phyloP scores from a whole-genome alignment of 257 asterid species.

The Ajuga chamaepitys region DNA sequence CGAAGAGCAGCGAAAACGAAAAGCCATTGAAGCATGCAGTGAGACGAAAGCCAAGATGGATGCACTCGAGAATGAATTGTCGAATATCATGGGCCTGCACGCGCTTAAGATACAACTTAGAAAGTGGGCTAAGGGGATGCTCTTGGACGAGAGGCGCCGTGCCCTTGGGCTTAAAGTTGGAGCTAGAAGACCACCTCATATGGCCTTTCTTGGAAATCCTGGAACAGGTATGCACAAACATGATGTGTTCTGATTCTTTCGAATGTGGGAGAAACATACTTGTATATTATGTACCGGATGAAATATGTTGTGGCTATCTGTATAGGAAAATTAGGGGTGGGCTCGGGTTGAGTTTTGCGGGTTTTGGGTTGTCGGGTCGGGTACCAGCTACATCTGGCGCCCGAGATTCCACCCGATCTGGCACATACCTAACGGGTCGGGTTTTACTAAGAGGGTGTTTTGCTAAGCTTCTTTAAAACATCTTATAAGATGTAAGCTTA shows the following conservation, averaged over 20 bases:
- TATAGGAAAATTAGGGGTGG: too few relatives aligned
- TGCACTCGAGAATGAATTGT: conserved; percentile 65
- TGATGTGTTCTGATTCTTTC: neutral
- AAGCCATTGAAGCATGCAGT: conserved; percentile 84
- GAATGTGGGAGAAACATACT: too few relatives aligned
- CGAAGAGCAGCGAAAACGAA: conserved; percentile 71
- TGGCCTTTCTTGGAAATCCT: conserved; percentile 96
- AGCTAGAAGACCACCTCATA: conserved; percentile 84
- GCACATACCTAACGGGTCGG: too few relatives aligned
- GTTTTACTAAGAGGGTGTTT: too few relatives aligned
- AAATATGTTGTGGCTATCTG: conserved; percentile 1
- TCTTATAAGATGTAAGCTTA: too few relatives aligned
- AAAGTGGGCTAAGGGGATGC: conserved; percentile 97
- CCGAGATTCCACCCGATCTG: too few relatives aligned
- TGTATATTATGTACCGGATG: neutral
- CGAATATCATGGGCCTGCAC: conserved; percentile 58
- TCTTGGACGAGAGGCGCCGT: conserved; percentile 83
- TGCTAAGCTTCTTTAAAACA: too few relatives aligned
- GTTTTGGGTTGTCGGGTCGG: too few relatives aligned
- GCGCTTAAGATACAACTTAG: conserved; percentile 66
- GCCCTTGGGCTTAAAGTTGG: conserved; percentile 86
- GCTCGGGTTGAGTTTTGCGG: too few relatives aligned
- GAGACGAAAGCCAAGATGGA: conserved; percentile 80
- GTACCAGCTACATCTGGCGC: too few relatives aligned
- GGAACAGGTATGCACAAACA: conserved; percentile 64